A percentile compares a stretch with the other conserved stretches of the same genome.
These are phyloP conservation scores for Pulveroboletus sp. DNA, from an alignment of 768 basidiomycete genomes.

Conservation along the genomic window DNA sequence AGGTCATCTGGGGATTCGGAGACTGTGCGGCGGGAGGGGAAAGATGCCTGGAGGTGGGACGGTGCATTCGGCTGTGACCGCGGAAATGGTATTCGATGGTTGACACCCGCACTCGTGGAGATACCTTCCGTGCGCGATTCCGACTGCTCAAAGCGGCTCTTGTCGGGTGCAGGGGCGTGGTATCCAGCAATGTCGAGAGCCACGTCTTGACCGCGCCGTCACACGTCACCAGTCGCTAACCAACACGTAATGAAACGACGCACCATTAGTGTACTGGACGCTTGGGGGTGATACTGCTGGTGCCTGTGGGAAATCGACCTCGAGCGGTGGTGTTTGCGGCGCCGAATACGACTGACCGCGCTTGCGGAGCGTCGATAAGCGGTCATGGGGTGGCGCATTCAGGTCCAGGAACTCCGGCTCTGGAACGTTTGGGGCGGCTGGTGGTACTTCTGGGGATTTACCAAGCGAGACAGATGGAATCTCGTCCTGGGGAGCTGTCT, in stretches of 20 bases:
- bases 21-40: constrained; percentile 46
- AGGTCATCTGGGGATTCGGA: constrained; percentile 60
- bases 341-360: constrained; percentile 25
- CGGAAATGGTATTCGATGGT: constrained; percentile 18
- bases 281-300: constrained; percentile 46
- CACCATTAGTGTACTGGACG: constrained; percentile 60
- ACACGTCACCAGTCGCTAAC: neutral
- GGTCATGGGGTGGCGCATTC: constrained; percentile 40
- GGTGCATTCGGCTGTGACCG: constrained; percentile 16
- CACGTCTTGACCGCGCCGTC: constrained; percentile 45
- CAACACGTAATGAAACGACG: constrained; percentile 11
- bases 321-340: constrained; percentile 32
- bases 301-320: constrained; percentile 41
- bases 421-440: constrained; percentile 20
- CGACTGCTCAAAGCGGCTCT: neutral
- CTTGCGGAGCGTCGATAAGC: constrained; percentile 15
- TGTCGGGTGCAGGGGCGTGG: constrained; percentile 35
- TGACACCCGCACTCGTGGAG: neutral
- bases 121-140: constrained; percentile 12
- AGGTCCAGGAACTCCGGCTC: constrained; percentile 88
- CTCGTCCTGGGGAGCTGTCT: constrained; percentile 23
- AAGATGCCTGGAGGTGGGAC: constrained; percentile 25
- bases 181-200: constrained; percentile 84
- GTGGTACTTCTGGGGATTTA: constrained; percentile 12
- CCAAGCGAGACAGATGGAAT: constrained; percentile 20